Evolutionary conservation across 106 monocot species (phyloP).

Genomic region (Ottelia alismoides): DNA sequence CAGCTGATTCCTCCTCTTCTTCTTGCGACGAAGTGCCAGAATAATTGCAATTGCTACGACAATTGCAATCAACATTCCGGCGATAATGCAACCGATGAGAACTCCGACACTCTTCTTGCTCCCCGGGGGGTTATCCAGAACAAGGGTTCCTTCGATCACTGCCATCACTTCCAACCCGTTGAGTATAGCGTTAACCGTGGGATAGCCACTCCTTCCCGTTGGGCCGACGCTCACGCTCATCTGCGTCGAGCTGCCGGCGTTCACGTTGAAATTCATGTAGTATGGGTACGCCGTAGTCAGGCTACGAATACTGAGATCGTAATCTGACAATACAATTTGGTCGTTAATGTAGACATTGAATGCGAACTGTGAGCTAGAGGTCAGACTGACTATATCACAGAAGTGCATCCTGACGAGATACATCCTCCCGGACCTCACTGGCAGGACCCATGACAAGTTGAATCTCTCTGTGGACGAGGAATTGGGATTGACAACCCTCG

Average conservation of each 20-base stretch:
- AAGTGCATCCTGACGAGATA: constrained; percentile 19
- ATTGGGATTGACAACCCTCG: constrained; percentile 2
- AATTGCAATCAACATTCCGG: not conserved
- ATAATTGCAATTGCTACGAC: not conserved
- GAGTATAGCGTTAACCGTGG: constrained; percentile 13
- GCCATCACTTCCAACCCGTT: constrained; percentile 30
- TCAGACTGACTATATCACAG: constrained; percentile 19
- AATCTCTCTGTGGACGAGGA: not conserved
- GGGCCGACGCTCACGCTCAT: constrained; percentile 17
- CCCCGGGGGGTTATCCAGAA: not conserved
- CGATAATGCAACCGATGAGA: constrained; percentile 1
- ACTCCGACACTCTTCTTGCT: not conserved
- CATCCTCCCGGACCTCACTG: not conserved
- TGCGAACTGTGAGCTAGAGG: constrained; percentile 5
- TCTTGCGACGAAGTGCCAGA: not conserved
- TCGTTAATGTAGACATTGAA: constrained; percentile 20
- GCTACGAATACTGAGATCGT: constrained; percentile 7
- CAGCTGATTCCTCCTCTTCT: not conserved
- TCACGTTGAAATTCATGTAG: constrained; percentile 13
- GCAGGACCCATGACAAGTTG: constrained; percentile 4
- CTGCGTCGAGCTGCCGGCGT: not conserved
- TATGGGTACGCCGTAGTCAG: constrained; percentile 7
- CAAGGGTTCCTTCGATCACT: not conserved
- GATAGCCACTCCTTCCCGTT: not conserved
- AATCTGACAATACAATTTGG: not conserved